Evolutionary conservation across 2,329 filamentous ascomycete genomes (phyloP), one percentile per base, ranked within the genome.

Genomic region (Neoarthrinium moseri): DNA sequence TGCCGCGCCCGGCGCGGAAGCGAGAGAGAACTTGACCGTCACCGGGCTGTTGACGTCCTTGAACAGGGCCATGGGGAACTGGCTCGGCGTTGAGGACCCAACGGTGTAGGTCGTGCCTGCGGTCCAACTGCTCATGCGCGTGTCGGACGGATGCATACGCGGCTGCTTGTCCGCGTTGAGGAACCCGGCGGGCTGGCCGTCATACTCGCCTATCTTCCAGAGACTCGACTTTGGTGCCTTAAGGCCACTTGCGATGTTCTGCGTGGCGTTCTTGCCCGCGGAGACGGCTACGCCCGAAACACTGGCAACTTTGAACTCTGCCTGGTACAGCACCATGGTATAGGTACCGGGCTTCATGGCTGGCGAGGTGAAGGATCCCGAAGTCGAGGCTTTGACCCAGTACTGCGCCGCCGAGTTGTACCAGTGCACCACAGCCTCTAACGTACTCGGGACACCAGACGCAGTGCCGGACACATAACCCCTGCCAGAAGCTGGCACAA

Each of bases 281-380:
- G n/a, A 8, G 26, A 84, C 77, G 0, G 64, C 66, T 6, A 80
- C 73, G 3, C 65, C 71, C 4, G n/a, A n/a, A n/a, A 66, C 63
- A 1, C 69, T 72, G 4, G 75, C 77, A 2, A 82, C 77, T 47
- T 74, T 71, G 60, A 74, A 77, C 52, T 84, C 80, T 24, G 69
- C 73, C 49, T 81, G 77, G 61, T 83, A 84, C 17, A 86, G 72
- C 4, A 83, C 75, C 73, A 84, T 83, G n/a, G 79, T 84, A 65
- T 86, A 86, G 1, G 78, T 83, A 23, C 83, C 83, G 0, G 82
- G 78, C 56, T 82, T 83, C 83, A 87, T 86, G 46, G 74, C 67
- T 1, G 83, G 83, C 0, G 81, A 84, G 3, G 74, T 83, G 63
- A 83, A 87, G 11, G 68, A 68, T 8, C 82, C 81, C 35, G 63